Evolutionary conservation across 257 asterid genomes (phyloP).

Genomic region (Rhazya stricta): DNA sequence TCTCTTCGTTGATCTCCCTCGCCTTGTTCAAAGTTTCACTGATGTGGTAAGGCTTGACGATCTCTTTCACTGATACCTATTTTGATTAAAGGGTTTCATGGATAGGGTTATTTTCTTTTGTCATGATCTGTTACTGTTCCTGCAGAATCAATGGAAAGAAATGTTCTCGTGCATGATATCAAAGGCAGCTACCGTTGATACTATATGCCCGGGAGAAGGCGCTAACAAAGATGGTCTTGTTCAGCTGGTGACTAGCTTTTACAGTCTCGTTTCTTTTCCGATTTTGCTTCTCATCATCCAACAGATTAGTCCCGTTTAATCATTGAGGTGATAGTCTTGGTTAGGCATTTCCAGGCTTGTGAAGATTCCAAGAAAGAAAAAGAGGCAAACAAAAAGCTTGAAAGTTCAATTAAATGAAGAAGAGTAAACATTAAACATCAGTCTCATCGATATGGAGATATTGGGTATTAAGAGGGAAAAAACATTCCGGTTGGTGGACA

Average conservation of each 20-base stretch:
- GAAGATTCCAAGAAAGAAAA: no score
- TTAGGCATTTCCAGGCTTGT: no score
- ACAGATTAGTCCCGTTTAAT: no score
- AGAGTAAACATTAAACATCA: no score
- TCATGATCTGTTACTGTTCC: not conserved
- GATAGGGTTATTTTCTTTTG: not conserved
- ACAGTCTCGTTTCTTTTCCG: no score
- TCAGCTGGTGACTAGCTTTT: conserved; percentile 52
- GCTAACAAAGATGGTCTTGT: conserved; percentile 52
- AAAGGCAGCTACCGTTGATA: conserved; percentile 62
- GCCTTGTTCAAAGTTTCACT: conserved; percentile 66
- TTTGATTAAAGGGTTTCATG: not conserved
- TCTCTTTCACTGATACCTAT: not conserved
- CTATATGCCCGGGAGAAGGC: conserved; percentile 67
- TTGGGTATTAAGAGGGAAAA: no score
- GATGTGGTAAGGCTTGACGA: conserved; percentile 45
- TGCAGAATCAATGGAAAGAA: conserved; percentile 77
- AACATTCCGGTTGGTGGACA: not conserved
- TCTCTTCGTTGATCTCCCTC: conserved; percentile 52
- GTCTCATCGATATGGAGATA: no score
- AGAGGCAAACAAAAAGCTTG: no score
- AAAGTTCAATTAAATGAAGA: no score
- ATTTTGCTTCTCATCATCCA: no score
- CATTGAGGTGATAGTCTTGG: no score
- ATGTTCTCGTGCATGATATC: conserved; percentile 73